These are phyloP conservation scores for Malassezia obtusa DNA, from an alignment of 1,284 basidiomycete species.

Conservation along the genomic window DNA sequence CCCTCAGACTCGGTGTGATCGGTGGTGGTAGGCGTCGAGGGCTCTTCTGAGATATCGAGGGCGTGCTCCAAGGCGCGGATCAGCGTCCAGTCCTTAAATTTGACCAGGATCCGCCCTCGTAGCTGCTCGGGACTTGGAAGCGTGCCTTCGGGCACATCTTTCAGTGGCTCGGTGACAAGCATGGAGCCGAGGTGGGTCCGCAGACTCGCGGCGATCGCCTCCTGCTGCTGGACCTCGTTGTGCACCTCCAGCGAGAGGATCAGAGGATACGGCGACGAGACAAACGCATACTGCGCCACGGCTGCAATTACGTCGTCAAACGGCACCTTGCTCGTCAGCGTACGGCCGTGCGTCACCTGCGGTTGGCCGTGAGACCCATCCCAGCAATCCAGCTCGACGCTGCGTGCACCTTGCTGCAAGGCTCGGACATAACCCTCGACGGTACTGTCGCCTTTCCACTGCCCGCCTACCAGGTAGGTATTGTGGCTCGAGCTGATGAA, in stretches of 20 bases:
- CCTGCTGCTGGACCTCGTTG: constrained; percentile 72
- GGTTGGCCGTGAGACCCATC: constrained; percentile 60
- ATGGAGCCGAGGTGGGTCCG: constrained; percentile 65
- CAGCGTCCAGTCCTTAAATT: constrained; percentile 50
- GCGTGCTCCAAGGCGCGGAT: not conserved
- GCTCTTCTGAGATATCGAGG: not conserved
- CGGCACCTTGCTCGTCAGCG: constrained; percentile 75
- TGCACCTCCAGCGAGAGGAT: constrained; percentile 92
- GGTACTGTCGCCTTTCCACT: constrained; percentile 83
- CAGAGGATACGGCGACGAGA: constrained; percentile 82
- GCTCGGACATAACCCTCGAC: constrained; percentile 93
- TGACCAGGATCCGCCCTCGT: constrained; percentile 70
- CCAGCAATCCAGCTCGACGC: constrained; percentile 77
- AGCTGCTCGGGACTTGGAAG: constrained; percentile 82
- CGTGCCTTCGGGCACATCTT: constrained; percentile 36
- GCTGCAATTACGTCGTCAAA: constrained; percentile 75
- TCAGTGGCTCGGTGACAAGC: constrained; percentile 50
- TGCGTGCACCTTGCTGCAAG: constrained; percentile 76
- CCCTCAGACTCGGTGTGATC: constrained; percentile 21
- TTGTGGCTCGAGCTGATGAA: constrained; percentile 92
- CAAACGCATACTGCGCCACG: constrained; percentile 84
- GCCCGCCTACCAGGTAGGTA: constrained; percentile 89
- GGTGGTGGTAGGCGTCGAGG: constrained; percentile 9
- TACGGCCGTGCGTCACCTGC: constrained; percentile 72
- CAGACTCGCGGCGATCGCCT: constrained; percentile 69